Base-by-base conservation (phyloP, 192 early-diverging fungal species). In the Coemansia sp. region DNA sequence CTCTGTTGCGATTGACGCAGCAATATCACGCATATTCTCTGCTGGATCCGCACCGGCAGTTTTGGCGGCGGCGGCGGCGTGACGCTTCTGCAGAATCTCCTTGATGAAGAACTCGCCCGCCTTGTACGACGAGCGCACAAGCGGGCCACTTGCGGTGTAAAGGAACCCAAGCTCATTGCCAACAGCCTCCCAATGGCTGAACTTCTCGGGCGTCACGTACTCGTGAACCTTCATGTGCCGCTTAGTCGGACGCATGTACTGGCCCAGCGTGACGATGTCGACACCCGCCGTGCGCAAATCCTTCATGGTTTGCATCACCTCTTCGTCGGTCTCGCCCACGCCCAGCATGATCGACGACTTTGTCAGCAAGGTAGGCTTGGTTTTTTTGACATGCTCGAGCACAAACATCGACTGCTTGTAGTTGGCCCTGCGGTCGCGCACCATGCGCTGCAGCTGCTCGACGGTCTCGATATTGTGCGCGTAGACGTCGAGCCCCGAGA, bases 171-270 rank as follows among this genome's bases (percentile, higher is more conserved):
- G 83, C 46, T 86, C 82, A 61, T 87, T 85, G 45, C 90, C 94
- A 56, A 90, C 82, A 53, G 86, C 71, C 61, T 88, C 86, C 91
- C 93, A 99, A 64, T 93, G 86, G 64, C 90, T 90, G 74, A 96
- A 99, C 73, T 93, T 93, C 48, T 92, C 89, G 4, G 95, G 95
- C 45, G 90, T 87, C 40, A 99, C 89, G 66, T 97, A 99, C 70
- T 95, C 94, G 59, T 92, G 86, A 21, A 97, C 92, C 85, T 96
- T 96, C 94, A 99, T 95, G 76, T 99, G 95, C 64, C 92, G 90
- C 85, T 97, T 99, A 23, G 96, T 97, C n/a, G 96, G 96, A 48
- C 94, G 87, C 96, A 99, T 99, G 74, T 99, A 99, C 79, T 99
- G 96, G n/a, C 96, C 96, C 61, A 99, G 81, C 10, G 96, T 99